A percentile compares a stretch with the other conserved stretches of the same genome.
Conservation (phyloP, 2,329 filamentous ascomycete species). For the Leptographium procerum region DNA sequence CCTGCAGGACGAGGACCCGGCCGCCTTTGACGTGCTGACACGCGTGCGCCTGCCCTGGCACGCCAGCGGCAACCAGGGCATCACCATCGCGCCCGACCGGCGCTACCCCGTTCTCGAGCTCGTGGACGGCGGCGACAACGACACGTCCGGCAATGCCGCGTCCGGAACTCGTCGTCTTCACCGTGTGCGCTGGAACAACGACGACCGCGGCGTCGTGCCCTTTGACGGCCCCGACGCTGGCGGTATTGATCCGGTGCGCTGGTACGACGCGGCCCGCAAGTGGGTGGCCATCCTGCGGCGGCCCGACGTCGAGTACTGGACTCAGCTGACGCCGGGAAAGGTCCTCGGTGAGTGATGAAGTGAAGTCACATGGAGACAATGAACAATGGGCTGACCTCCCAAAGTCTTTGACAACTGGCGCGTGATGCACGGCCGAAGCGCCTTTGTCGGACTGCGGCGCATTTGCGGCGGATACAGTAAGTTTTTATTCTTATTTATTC, state of each 20-base stretch:
- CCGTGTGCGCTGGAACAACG: conserved; percentile 86
- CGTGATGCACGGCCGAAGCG: conserved; percentile 74
- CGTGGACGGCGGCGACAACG: conserved; percentile 24
- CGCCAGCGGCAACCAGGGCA: conserved; percentile 79
- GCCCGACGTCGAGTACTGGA: conserved; percentile 60
- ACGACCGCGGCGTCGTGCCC: conserved; percentile 65
- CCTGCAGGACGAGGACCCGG: conserved; percentile 40
- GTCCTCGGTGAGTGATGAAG: conserved; percentile 59
- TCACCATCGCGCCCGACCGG: conserved; percentile 62
- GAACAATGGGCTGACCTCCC: background rate
- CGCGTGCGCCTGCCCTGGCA: conserved; percentile 58
- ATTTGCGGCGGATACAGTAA: conserved; percentile 87
- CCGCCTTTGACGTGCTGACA: conserved; percentile 47
- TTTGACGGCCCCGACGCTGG: conserved; percentile 27
- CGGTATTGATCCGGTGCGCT: conserved; percentile 37
- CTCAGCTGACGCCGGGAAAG: conserved; percentile 67
- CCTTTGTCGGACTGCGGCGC: conserved; percentile 72
- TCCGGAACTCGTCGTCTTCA: conserved; percentile 19
- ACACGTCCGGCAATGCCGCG: background rate
- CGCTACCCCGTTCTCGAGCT: conserved; percentile 63
- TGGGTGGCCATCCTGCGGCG: conserved; percentile 61
- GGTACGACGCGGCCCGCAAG: conserved; percentile 71
- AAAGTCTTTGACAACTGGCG: conserved; percentile 98
- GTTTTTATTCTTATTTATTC: too few relatives aligned
- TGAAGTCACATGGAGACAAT: too few relatives aligned